Evolutionary conservation across 352 stramenopile genomes (phyloP).

Genomic region (Plasmopara halstedii): DNA sequence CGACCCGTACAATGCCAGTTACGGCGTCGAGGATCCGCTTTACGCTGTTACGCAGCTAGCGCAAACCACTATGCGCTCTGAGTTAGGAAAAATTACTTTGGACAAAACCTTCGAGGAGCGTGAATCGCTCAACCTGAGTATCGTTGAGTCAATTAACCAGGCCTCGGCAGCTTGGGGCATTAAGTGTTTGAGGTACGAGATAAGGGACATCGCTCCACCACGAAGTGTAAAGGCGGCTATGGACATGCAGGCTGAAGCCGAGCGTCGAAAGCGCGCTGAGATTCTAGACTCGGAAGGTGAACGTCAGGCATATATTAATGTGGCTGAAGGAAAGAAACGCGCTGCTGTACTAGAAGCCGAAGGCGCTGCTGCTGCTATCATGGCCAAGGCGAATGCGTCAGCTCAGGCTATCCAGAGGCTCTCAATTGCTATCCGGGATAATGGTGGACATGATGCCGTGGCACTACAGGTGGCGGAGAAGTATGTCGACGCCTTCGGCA

Average conservation of each 20-base stretch:
- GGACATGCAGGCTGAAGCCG: constrained; percentile 90
- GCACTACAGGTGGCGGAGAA: constrained; percentile 86
- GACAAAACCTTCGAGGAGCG: constrained; percentile 92
- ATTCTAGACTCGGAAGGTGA: constrained; percentile 89
- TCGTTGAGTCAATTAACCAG: constrained; percentile 89
- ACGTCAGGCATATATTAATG: constrained; percentile 86
- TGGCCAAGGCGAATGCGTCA: constrained; percentile 74
- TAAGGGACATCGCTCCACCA: constrained; percentile 84
- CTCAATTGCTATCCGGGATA: constrained; percentile 54
- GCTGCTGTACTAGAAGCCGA: constrained; percentile 79
- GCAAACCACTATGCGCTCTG: constrained; percentile 87
- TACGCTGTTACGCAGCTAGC: constrained; percentile 88
- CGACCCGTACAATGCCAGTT: constrained; percentile 84
- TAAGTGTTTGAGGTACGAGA: constrained; percentile 88
- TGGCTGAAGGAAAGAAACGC: constrained; percentile 87
- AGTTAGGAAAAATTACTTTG: constrained; percentile 89
- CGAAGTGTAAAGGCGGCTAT: constrained; percentile 84
- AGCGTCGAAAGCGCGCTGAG: constrained; percentile 87
- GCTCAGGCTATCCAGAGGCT: constrained; percentile 73
- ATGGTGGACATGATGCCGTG: constrained; percentile 73
- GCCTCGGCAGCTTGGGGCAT: constrained; percentile 86
- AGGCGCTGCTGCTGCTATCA: constrained; percentile 78
- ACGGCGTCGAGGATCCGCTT: constrained; percentile 81
- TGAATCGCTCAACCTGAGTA: constrained; percentile 88
- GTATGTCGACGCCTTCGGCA: constrained; percentile 88